Conservation (phyloP, 176 grass and related monocot species). For the Oryza coarctata region DNA sequence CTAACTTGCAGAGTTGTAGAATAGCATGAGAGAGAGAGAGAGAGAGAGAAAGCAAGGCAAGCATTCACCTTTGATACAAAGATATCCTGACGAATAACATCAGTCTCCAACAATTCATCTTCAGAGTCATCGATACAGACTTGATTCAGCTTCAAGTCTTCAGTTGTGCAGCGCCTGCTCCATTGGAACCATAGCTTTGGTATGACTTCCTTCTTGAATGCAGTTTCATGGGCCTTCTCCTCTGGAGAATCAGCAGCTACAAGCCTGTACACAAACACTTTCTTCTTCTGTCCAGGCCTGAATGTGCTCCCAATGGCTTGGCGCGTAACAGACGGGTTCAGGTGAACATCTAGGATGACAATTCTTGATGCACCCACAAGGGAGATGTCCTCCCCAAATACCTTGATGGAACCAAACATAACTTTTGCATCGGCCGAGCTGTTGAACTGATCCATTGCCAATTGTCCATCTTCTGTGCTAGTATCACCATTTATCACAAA, state of each 20-base stretch:
- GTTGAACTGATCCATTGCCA: conserved; percentile 73
- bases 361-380: conserved; percentile 84
- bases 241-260: conserved; percentile 61
- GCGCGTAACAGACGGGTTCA: conserved; percentile 87
- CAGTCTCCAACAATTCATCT: conserved; percentile 59
- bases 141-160: conserved; percentile 59
- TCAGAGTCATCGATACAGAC: conserved; percentile 35
- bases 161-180: conserved; percentile 45
- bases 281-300: conserved; percentile 81
- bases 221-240: conserved; percentile 43
- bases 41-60: background rate
- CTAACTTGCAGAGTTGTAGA: background rate
- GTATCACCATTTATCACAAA: conserved; percentile 81
- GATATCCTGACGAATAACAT: conserved; percentile 52
- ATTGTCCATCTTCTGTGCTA: conserved; percentile 63
- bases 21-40: background rate
- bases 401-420: conserved; percentile 84
- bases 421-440: conserved; percentile 80
- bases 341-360: conserved; percentile 77
- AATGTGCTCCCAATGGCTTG: conserved; percentile 86
- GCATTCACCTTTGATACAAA: conserved; percentile 63
- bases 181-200: conserved; percentile 89
- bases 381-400: conserved; percentile 86
- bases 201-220: conserved; percentile 74
- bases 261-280: conserved; percentile 76